Evolutionary conservation across 2,329 filamentous ascomycete genomes (phyloP), one percentile per base, ranked within the genome.

Genomic region (Ascochyta koolunga): DNA sequence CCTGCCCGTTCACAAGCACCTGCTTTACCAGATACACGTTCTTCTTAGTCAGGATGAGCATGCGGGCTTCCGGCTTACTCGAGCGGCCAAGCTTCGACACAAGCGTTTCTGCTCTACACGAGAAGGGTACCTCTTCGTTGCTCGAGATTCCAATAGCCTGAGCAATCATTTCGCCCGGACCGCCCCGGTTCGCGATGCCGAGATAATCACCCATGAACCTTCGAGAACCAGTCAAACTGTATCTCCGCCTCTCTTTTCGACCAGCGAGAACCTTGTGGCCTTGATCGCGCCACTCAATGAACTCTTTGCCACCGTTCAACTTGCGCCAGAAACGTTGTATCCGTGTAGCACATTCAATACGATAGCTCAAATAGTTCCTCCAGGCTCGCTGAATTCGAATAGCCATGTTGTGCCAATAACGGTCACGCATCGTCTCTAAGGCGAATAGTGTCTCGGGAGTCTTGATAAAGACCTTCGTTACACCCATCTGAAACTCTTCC

Each of bases 331-430:
- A 93, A 36, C 91, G 85, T 73, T 98, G 95, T 62, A 99, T 98
- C 29, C 95, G 86, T 13, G 89, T 96, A 6, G 95, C 95, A 54
- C 91, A 95, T 76, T 99, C 95, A 22, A 87, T 89, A 38, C 95
- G 86, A 76, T 98, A 98, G 5, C 93, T 88, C 35, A 98, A 83
- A 70, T 97, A 98, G 46, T 96, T 96, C 67, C 95, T 86, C 95
- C 95, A 99, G 70, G 96, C 95, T 64, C 95, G 86, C 78, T 99
- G 95, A 55, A 99, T 98, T 54, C 95, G 87, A 56, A 93, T 96
- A 3, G 95, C 95, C 95, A 99, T 98, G 78, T 98, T 99, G 77
- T 98, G 93, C 93, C 93, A 98, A 77, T 98, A 99, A 51, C 91
- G 84, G 73, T 99, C 95, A 71, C 95, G 86, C 93, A 99, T 98